Evolutionary conservation across 2,329 filamentous ascomycete species (phyloP).

Genomic region (Aspergillus niger): DNA sequence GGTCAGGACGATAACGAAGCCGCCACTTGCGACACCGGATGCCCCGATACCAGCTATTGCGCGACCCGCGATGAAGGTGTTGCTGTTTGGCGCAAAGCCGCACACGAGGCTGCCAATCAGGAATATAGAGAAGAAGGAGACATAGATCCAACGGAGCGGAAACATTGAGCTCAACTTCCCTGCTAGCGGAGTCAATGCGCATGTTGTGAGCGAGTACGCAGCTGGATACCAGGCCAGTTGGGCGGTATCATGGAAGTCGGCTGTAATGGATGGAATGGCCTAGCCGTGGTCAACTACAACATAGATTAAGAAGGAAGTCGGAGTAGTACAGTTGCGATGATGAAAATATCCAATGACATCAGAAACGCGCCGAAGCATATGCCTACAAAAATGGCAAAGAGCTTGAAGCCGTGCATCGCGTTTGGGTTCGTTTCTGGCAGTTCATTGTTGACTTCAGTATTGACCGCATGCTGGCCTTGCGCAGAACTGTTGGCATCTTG

Average conservation of each 20-base stretch:
- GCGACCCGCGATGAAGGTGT: background rate
- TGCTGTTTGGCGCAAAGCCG: background rate
- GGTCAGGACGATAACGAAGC: background rate
- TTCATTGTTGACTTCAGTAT: background rate
- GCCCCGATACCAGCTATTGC: background rate
- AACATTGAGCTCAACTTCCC: slow-evolving; percentile 14
- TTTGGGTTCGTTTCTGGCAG: background rate
- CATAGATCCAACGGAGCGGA: background rate
- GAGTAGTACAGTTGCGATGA: background rate
- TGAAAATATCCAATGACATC: background rate
- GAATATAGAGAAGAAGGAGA: background rate
- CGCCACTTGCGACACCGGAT: background rate
- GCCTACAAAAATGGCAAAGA: slow-evolving; percentile 10
- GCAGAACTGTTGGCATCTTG: background rate
- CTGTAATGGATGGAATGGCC: background rate
- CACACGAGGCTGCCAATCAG: background rate
- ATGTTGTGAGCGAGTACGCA: slow-evolving; percentile 15
- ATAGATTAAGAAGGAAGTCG: background rate
- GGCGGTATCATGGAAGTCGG: slow-evolving; percentile 4
- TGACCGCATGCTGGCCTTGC: background rate
- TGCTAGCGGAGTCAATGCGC: slow-evolving; percentile 13
- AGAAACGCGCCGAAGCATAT: slow-evolving; percentile 10
- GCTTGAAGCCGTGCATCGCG: slow-evolving; percentile 12
- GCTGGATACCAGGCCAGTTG: slow-evolving; percentile 14
- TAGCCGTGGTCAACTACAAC: background rate